Evolutionary conservation across 2,329 filamentous ascomycete species (phyloP).

Genomic region (Lasiodiplodia theobromae): DNA sequence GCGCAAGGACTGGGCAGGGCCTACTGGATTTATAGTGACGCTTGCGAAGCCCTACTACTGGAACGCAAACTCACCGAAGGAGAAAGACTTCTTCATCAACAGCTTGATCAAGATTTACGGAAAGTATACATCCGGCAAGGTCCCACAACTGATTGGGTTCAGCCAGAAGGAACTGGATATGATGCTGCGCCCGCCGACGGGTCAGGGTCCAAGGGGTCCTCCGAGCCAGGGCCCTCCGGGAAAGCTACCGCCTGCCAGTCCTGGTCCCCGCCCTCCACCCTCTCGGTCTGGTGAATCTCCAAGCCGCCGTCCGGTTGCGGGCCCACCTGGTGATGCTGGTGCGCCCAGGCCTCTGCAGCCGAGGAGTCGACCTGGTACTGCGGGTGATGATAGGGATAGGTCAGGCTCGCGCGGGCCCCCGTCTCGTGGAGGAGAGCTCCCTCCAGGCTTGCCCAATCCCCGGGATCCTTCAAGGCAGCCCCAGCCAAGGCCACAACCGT

Average conservation of each 20-base stretch:
- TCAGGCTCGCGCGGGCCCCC: constrained; percentile 31
- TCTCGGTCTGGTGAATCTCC: constrained; percentile 28
- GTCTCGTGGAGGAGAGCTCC: constrained; percentile 9
- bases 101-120: constrained; percentile 95
- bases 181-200: constrained; percentile 63
- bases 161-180: constrained; percentile 79
- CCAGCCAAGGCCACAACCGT: constrained; percentile 31
- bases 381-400: constrained; percentile 40
- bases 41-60: constrained; percentile 97
- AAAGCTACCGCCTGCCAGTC: constrained; percentile 32
- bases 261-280: constrained; percentile 18
- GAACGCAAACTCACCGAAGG: constrained; percentile 90
- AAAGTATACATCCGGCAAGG: constrained; percentile 90
- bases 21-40: constrained; percentile 84
- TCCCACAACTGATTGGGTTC: constrained; percentile 83
- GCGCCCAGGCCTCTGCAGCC: constrained; percentile 24
- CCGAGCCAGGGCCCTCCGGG: constrained; percentile 15
- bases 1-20: constrained; percentile 77
- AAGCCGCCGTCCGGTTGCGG: constrained; percentile 18
- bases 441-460: constrained; percentile 14
- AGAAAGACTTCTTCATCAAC: constrained; percentile 98
- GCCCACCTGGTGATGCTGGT: constrained; percentile 16
- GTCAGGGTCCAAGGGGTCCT: constrained; percentile 26
- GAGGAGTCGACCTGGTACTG: constrained; percentile 39
- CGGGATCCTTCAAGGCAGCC: constrained; percentile 17